Evolutionary conservation across 768 basidiomycete genomes (phyloP), one percentile per base, ranked within the genome.

Genomic region (Russula compacta): DNA sequence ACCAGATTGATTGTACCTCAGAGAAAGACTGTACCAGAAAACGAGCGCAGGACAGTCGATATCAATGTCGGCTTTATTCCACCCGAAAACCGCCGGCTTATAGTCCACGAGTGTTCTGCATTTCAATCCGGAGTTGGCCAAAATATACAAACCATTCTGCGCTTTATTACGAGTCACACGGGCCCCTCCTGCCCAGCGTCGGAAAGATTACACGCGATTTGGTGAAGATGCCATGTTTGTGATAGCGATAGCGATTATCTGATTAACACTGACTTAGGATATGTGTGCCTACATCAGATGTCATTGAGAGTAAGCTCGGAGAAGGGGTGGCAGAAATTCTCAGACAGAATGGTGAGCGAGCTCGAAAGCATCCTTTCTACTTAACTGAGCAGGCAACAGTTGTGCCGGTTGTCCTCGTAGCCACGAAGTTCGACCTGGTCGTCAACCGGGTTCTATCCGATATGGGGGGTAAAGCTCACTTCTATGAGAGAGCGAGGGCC

Each of bases 391-490:
- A 29, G 1, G 0, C 32, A 15, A 10, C 19, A 19, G 29, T 33
- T 44, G 54, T 61, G 14, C 60, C 60, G 0, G 49, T 61, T 35
- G n/a, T 61, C 32, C 14, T 61, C 14, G 42, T 51, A 2, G 32
- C 40, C 14, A 61, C 54, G 3, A 56, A 61, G 21, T 61, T 56
- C 33, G 60, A 61, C 49, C 6, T 51, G 24, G 14, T 61, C 15
- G 35, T 51, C 24, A 32, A 48, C 2, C 0, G 42, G 10, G 21
- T 44, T 38, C 51, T 24, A 4, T 17, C 36, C 32, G 42, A 58
- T 29, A 29, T 32, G 10, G 15, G 44, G n/a, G 52, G 59, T 17
- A 29, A 40, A 8, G 2, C 52, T 24, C 53, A 36, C 24, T 5
- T 17, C 7, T 12, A 39, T 39, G 46, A 53, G 40, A 9, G 33